Percentiles rank a stretch among this genome's conserved stretches.
phyloP scores from a whole-genome alignment of 805 yeast genomes.

The Spathaspora passalidarum region DNA sequence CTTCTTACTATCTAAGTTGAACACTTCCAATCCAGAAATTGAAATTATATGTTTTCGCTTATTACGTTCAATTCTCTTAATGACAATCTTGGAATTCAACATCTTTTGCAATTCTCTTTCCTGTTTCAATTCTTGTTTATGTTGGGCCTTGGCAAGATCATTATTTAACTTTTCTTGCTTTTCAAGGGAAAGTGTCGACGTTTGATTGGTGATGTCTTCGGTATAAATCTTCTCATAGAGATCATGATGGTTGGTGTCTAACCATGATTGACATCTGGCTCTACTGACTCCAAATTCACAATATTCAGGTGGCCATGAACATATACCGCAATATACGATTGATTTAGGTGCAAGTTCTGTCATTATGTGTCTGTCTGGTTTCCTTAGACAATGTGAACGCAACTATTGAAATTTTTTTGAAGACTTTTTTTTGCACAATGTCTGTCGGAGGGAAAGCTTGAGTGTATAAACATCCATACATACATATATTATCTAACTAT shows the following conservation, averaged over 20 bases:
- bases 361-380: conserved; percentile 8
- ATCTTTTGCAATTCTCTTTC: conserved; percentile 80
- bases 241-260: conserved; percentile 55
- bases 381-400: not conserved
- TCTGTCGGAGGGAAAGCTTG: not conserved
- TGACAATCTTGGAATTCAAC: conserved; percentile 73
- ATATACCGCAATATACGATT: conserved; percentile 71
- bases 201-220: conserved; percentile 53
- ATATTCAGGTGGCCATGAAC: conserved; percentile 84
- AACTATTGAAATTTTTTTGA: not conserved
- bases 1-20: conserved; percentile 86
- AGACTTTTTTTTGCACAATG: not conserved
- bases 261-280: conserved; percentile 83
- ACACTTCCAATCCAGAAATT: conserved; percentile 82
- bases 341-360: conserved; percentile 21
- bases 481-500: conserved; percentile 5
- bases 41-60: conserved; percentile 86
- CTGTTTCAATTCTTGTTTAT: conserved; percentile 79
- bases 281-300: conserved; percentile 87
- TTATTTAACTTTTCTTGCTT: conserved; percentile 80
- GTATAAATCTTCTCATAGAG: conserved; percentile 60
- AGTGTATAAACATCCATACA: not conserved
- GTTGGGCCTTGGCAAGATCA: conserved; percentile 80
- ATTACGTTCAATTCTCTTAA: conserved; percentile 87
- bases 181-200: conserved; percentile 59